Percentiles rank a stretch among this genome's conserved stretches.
Evolutionary conservation across 805 yeast species (phyloP).

Genomic region (Candida pseudoglaebosa): DNA sequence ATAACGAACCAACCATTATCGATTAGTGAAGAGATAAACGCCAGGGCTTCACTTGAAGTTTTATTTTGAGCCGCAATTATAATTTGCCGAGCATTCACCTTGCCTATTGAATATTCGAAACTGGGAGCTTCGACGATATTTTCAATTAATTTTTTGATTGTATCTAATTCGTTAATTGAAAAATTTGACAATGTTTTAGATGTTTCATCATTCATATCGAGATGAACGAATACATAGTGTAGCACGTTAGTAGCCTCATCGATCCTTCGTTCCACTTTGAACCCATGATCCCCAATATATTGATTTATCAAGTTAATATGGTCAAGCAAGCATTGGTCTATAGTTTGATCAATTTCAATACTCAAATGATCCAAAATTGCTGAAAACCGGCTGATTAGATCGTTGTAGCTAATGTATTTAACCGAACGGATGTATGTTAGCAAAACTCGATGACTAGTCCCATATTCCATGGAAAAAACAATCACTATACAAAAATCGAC

Average conservation of each 20-base stretch:
- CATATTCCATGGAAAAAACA: constrained; percentile 5
- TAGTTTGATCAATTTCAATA: constrained; percentile 3
- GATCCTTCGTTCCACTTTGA: constrained; percentile 39
- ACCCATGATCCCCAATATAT: constrained; percentile 32
- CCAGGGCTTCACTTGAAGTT: constrained; percentile 34
- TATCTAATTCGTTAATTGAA: constrained; percentile 36
- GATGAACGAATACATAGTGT: constrained; percentile 39
- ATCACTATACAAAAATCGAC: neutral
- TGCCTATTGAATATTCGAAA: constrained; percentile 32
- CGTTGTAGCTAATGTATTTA: constrained; percentile 17
- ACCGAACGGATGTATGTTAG: constrained; percentile 29
- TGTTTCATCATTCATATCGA: constrained; percentile 29
- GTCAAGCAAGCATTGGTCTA: neutral
- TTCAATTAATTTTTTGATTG: constrained; percentile 45
- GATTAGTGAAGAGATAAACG: constrained; percentile 36
- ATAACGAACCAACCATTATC: constrained; percentile 53
- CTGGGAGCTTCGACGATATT: constrained; percentile 36
- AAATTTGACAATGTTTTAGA: constrained; percentile 37
- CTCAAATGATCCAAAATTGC: constrained; percentile 11
- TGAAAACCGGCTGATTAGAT: constrained; percentile 20
- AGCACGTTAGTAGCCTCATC: constrained; percentile 30
- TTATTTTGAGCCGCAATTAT: constrained; percentile 21
- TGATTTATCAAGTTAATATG: constrained; percentile 26
- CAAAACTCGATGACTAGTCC: constrained; percentile 17
- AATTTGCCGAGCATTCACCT: constrained; percentile 32